phyloP scores from a whole-genome alignment of 345 rosid species.

The Aurinia saxatilis region DNA sequence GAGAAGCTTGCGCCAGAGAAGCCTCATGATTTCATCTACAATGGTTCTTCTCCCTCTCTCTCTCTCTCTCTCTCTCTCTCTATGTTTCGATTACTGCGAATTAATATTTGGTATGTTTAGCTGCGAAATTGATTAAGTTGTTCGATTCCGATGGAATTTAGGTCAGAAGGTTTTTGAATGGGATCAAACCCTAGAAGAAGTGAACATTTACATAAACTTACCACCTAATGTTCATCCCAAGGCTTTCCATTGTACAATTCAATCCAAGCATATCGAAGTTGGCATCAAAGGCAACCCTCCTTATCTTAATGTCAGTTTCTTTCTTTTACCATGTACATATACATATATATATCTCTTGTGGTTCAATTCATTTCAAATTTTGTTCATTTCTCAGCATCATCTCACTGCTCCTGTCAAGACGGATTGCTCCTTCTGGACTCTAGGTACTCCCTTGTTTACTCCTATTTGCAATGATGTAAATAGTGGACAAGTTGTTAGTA shows the following conservation, averaged over 20 bases:
- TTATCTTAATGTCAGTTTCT: conserved; percentile 62
- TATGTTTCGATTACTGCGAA: background rate
- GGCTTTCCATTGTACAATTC: conserved; percentile 73
- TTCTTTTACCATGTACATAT: too few species aligned
- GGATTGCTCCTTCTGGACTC: conserved; percentile 88
- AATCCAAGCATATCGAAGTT: conserved; percentile 76
- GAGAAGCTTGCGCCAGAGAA: conserved; percentile 37
- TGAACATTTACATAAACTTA: conserved; percentile 61
- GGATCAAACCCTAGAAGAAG: conserved; percentile 94
- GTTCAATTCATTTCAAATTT: too few species aligned
- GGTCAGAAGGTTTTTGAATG: conserved; percentile 82
- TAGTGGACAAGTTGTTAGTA: too few species aligned
- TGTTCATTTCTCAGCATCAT: conserved; percentile 51
- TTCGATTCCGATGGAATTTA: conserved; percentile 18
- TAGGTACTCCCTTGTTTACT: conserved; percentile 36
- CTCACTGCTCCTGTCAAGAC: conserved; percentile 68
- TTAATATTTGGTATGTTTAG: too few species aligned
- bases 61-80: background rate
- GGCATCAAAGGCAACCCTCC: conserved; percentile 98
- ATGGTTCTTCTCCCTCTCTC: conserved; percentile 13
- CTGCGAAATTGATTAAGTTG: too few species aligned
- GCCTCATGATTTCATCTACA: conserved; percentile 27
- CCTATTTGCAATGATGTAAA: too few species aligned
- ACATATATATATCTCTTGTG: too few species aligned
- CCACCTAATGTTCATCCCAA: conserved; percentile 68